These are phyloP conservation scores for Penicillium hesseltinei DNA, from an alignment of 2,329 filamentous ascomycete genomes.

Conservation along the genomic window DNA sequence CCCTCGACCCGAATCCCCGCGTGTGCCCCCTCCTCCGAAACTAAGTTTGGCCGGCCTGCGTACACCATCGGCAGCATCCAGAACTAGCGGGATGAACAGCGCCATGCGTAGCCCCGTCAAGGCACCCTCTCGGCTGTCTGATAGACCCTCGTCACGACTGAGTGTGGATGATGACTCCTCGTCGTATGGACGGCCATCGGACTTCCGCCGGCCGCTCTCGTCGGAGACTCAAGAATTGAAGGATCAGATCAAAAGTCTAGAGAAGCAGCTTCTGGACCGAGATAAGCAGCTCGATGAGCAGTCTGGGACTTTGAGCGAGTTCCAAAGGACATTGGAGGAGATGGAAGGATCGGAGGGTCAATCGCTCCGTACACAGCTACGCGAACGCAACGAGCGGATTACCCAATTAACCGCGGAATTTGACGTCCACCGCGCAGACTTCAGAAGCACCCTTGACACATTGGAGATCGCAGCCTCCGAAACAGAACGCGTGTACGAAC, in stretches of 20 bases:
- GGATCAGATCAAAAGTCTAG: slow-evolving; percentile 72
- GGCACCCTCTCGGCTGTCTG: slow-evolving; percentile 38
- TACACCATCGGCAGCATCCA: slow-evolving; percentile 50
- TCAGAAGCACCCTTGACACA: slow-evolving; percentile 94
- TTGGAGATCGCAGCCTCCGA: slow-evolving; percentile 93
- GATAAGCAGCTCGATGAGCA: slow-evolving; percentile 89
- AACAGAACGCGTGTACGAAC: slow-evolving; percentile 89
- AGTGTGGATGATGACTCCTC: slow-evolving; percentile 40
- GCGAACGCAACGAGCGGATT: slow-evolving; percentile 97
- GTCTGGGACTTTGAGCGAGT: slow-evolving; percentile 75
- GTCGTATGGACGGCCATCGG: slow-evolving; percentile 31
- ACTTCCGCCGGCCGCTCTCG: slow-evolving; percentile 28
- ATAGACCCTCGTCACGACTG: slow-evolving; percentile 40
- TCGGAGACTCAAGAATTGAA: slow-evolving; percentile 49
- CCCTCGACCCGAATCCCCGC: slow-evolving; percentile 83
- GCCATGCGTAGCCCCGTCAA: slow-evolving; percentile 43
- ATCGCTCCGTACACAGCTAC: slow-evolving; percentile 75
- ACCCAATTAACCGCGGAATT: slow-evolving; percentile 90
- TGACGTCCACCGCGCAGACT: slow-evolving; percentile 90
- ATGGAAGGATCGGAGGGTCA: slow-evolving; percentile 73
- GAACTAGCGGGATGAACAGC: slow-evolving; percentile 41
- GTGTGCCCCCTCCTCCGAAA: slow-evolving; percentile 57
- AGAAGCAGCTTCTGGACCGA: slow-evolving; percentile 73
- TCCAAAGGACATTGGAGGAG: slow-evolving; percentile 85
- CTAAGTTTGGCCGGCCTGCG: slow-evolving; percentile 56